Evolutionary conservation across 805 yeast species (phyloP).

Genomic region (Saccharomycopsis amapae): DNA sequence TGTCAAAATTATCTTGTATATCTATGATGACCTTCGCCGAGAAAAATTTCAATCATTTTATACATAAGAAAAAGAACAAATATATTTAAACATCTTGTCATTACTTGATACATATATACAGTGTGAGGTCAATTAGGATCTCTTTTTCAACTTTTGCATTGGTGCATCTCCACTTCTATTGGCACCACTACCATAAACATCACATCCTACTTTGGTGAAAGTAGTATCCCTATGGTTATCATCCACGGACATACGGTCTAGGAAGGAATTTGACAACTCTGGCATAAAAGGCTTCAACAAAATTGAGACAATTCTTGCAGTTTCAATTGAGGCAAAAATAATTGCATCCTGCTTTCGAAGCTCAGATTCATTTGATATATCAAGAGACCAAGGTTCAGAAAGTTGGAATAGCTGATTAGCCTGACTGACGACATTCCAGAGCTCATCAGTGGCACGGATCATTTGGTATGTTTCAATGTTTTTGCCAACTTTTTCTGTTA

Average conservation of each 20-base stretch:
- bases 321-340: slow-evolving; percentile 63
- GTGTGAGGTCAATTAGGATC: slow-evolving; percentile 4
- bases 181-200: slow-evolving; percentile 54
- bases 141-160: slow-evolving; percentile 29
- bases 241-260: slow-evolving; percentile 57
- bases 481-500: slow-evolving; percentile 35
- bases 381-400: slow-evolving; percentile 67
- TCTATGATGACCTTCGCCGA: too few species aligned
- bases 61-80: too few species aligned
- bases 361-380: slow-evolving; percentile 26
- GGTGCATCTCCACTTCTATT: slow-evolving; percentile 49
- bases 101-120: not conserved
- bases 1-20: not conserved
- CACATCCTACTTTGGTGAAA: slow-evolving; percentile 49
- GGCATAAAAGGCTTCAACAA: slow-evolving; percentile 73
- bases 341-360: slow-evolving; percentile 42
- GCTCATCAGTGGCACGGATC: slow-evolving; percentile 45
- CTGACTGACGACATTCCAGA: slow-evolving; percentile 53
- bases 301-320: slow-evolving; percentile 59
- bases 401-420: slow-evolving; percentile 65
- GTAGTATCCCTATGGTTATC: slow-evolving; percentile 35
- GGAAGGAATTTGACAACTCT: slow-evolving; percentile 42
- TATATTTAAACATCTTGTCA: not conserved
- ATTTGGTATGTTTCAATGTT: slow-evolving; percentile 43
- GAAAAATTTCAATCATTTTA: too few species aligned